Evolutionary conservation across 1,284 basidiomycete genomes (phyloP), one percentile per base, ranked within the genome.

Genomic region (Irpex lacteus): DNA sequence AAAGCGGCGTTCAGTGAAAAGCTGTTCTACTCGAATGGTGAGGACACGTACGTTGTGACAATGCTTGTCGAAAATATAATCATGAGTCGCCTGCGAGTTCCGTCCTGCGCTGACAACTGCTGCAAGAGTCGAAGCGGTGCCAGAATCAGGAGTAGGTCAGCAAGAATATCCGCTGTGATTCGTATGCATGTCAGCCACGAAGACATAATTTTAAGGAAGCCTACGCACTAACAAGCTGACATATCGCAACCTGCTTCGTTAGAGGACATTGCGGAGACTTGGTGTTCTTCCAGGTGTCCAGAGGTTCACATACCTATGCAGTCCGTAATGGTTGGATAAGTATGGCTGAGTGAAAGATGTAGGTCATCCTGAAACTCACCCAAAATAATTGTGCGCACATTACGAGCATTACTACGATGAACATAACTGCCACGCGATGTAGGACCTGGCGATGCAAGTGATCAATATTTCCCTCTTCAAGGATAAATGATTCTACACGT

Each of bases 381-480:
- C 78, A 80, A 64, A 78, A 75, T 4, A 80, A 70, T 65, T 81
- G 79, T 13, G 73, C 65, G 44, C 77, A 70, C 60, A 80, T 73
- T 62, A 78, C 64, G 34, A 69, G 21, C 19, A 75, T 71, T 8
- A 75, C 70, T 34, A 73, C 19, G 52, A 76, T 60, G 69, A 80
- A 80, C 37, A 77, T 60, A 8, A 69, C 65, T 6, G 73, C 75
- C 4, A 76, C 70, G 37, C 68, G 61, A 54, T 72, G 69, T 21
- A 69, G 66, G 11, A 71, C 70, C 52, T 44, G 15, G 40, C 8
- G 8, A 44, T 72, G 69, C 1, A 54, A 47, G 3, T 65, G 69
- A 60, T 74, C 74, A 38, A 8, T 38, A n/a, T n/a, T n/a, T n/a
- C 4, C 44, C 55, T 18, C 55, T 49, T 56, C 21, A 18, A 38